Evolutionary conservation across 352 stramenopile genomes (phyloP).

Genomic region (Pythium vanterpoolii): DNA sequence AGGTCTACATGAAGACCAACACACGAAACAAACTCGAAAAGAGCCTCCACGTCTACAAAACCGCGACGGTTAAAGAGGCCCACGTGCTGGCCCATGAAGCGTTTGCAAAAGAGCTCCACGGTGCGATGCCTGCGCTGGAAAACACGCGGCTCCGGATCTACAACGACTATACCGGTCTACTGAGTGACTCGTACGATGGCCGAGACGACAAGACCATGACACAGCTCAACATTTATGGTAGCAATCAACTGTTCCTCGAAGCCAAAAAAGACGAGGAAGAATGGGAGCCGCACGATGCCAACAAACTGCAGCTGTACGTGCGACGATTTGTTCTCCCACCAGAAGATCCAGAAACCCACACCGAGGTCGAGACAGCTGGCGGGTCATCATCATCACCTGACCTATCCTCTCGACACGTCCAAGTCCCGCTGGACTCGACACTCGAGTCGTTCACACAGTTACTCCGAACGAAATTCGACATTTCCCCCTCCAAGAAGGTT

Average conservation of each 20-base stretch:
- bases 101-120: conserved; percentile 56
- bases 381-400: conserved; percentile 3
- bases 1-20: conserved; percentile 77
- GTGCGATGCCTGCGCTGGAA: conserved; percentile 39
- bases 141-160: conserved; percentile 69
- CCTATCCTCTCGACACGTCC: conserved; percentile 52
- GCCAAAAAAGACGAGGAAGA: conserved; percentile 52
- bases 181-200: conserved; percentile 60
- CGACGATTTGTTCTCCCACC: conserved; percentile 44
- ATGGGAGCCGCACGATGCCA: conserved; percentile 64
- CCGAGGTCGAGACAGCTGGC: not conserved
- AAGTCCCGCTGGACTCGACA: conserved; percentile 61
- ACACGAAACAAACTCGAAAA: conserved; percentile 68
- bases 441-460: conserved; percentile 44
- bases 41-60: conserved; percentile 72
- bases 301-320: conserved; percentile 71
- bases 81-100: conserved; percentile 40
- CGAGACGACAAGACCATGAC: conserved; percentile 52
- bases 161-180: conserved; percentile 72
- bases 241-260: conserved; percentile 73
- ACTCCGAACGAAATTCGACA: conserved; percentile 51
- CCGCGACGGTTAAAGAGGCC: conserved; percentile 54
- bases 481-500: conserved; percentile 36
- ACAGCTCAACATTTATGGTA: conserved; percentile 61
- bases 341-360: conserved; percentile 13